A percentile compares a stretch with the other conserved stretches of the same genome.
Conservation (phyloP, 1,139 yeast species). For the Saccharomyces hybrid region DNA sequence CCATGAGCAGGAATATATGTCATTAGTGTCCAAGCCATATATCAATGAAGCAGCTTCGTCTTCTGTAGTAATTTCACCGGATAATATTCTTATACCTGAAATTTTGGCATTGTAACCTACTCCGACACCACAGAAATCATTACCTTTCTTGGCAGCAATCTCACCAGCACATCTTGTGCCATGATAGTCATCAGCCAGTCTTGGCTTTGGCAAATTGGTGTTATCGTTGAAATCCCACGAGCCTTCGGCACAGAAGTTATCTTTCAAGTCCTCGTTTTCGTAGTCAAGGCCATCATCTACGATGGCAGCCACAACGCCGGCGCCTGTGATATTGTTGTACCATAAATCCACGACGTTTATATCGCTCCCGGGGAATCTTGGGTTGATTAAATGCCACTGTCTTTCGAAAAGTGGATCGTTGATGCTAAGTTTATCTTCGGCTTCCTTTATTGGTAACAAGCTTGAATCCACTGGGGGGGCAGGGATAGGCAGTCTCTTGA, state of each 20-base stretch:
- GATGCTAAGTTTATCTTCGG: conserved; percentile 52
- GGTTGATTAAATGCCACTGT: conserved; percentile 89
- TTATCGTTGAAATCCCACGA: conserved; percentile 88
- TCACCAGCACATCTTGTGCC: conserved; percentile 99
- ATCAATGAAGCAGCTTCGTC: conserved; percentile 88
- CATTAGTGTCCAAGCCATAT: conserved; percentile 72
- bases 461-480: conserved; percentile 40
- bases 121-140: conserved; percentile 88
- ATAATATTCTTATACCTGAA: conserved; percentile 82
- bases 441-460: conserved; percentile 37
- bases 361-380: conserved; percentile 68
- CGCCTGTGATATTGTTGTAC: conserved; percentile 75
- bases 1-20: conserved; percentile 96
- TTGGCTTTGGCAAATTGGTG: conserved; percentile 67
- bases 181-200: conserved; percentile 77
- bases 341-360: conserved; percentile 83
- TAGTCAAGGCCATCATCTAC: conserved; percentile 93
- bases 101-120: conserved; percentile 84
- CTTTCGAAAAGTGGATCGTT: conserved; percentile 69
- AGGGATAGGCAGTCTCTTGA: conserved; percentile 41
- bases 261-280: conserved; percentile 62
- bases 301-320: conserved; percentile 74
- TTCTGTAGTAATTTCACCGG: conserved; percentile 69
- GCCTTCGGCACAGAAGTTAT: conserved; percentile 68
- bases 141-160: conserved; percentile 76